phyloP scores from a whole-genome alignment of 2,329 filamentous ascomycete genomes.

The Magnaporthiopsis rhizophila region DNA sequence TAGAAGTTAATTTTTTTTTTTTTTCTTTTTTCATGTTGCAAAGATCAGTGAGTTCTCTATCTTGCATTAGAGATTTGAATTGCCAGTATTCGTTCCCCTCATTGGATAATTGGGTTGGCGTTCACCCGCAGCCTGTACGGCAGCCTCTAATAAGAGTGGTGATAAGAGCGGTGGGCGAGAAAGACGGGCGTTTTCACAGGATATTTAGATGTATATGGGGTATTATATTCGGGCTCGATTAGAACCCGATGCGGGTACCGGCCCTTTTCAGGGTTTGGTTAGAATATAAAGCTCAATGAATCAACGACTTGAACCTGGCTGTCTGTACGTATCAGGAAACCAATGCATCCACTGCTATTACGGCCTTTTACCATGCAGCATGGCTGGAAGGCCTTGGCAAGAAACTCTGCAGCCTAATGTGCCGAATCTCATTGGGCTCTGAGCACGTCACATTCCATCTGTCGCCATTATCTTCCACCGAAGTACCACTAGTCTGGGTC shows the following conservation, averaged over 20 bases:
- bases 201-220: neutral
- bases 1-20: neutral
- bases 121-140: neutral
- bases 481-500: too few species aligned
- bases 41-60: neutral
- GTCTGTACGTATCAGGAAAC: too few species aligned
- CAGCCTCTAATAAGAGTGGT: too few species aligned
- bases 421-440: too few species aligned
- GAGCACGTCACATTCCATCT: too few species aligned
- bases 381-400: too few species aligned
- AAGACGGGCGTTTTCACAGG: neutral
- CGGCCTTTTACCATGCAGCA: too few species aligned
- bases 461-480: too few species aligned
- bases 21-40: neutral
- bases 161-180: neutral
- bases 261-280: neutral
- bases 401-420: too few species aligned
- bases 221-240: neutral
- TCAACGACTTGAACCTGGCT: neutral
- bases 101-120: neutral
- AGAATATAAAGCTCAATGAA: neutral
- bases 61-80: conserved; percentile 1
- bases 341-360: too few species aligned
- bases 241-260: too few species aligned
- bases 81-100: neutral